Conservation (phyloP, 148 eudicot genomes). For the Vaccinium vitisidaea region DNA sequence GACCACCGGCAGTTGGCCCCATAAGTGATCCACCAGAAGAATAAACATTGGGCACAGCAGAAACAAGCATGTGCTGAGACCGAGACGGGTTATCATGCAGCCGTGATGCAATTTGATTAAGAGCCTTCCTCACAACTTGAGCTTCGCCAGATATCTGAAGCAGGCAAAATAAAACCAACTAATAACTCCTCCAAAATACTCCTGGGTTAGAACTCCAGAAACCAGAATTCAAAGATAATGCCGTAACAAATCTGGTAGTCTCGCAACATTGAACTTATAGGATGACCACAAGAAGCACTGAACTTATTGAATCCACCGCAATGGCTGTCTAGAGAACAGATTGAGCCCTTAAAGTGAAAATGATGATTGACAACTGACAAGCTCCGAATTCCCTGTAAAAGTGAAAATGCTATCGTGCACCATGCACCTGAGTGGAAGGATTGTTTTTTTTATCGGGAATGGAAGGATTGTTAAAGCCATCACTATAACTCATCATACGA, state of each 20-base stretch:
- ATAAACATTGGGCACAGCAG: slow-evolving; percentile 52
- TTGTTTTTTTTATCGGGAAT: not conserved
- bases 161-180: not conserved
- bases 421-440: not conserved
- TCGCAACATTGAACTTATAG: not conserved
- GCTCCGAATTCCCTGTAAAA: not conserved
- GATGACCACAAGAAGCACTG: not conserved
- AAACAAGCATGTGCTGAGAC: slow-evolving; percentile 81
- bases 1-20: slow-evolving; percentile 61
- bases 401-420: not conserved
- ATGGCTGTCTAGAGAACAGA: not conserved
- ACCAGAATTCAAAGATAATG: not conserved
- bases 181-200: not conserved
- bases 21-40: slow-evolving; percentile 65
- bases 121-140: slow-evolving; percentile 71
- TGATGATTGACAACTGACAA: not conserved
- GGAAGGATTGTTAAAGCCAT: not conserved
- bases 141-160: slow-evolving; percentile 81
- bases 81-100: slow-evolving; percentile 96
- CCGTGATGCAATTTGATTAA: slow-evolving; percentile 73
- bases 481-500: not conserved
- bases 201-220: too few relatives aligned
- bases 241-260: not conserved
- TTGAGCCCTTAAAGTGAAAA: not conserved
- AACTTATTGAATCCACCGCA: not conserved